Base-by-base conservation (phyloP, 164 flowering plant genomes). In the Warburgia ugandensis region DNA sequence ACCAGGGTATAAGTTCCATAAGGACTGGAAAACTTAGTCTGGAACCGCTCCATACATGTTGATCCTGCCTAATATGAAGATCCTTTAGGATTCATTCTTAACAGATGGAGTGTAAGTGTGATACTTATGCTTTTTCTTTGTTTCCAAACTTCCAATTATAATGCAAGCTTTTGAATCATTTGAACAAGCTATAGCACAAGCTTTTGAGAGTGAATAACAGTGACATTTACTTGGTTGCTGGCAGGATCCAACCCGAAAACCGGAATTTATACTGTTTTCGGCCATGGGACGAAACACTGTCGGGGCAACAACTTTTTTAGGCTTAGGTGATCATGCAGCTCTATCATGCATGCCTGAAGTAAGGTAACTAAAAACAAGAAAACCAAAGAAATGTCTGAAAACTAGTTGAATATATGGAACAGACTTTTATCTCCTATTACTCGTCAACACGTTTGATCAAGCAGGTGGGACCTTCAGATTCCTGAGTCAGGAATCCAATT, bases 241-340 rank as follows among this genome's bases (percentile, higher is more conserved):
- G 13, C 59, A 55, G 59, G 45, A 25, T 16, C 28, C 2, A 55
- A 55, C 51, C 59, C 59, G 10, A 55, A 55, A 23, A 6, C 19
- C 26, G 59, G 59, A 45, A 55, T 51, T 23, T 46, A 55, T 26
- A 55, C 25, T 20, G 59, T 55, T 32, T 55, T 55, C 16, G 59
- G 59, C 22, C 59, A 13, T 33, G 59, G 59, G 9, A 50, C 42
- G 6, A 55, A 51, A 45, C 25, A 44, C 27, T 55, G 59, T 36
- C 59, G 51, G 1, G 59, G 59, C n/a, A 55, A 55, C 51, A 55
- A 45, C 28, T 45, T 55, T 19, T 50, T 51, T 14, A 55, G 51
- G 50, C 32, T 45, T 33, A 45, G 35, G 59, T 55, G 44, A 55
- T 55, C 19, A 45, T 45, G 59, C 45, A 45, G 32, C 59, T 55